Evolutionary conservation across 2,329 filamentous ascomycete species (phyloP), one percentile per base, ranked within the genome.

Genomic region (Monosporascus sp.): DNA sequence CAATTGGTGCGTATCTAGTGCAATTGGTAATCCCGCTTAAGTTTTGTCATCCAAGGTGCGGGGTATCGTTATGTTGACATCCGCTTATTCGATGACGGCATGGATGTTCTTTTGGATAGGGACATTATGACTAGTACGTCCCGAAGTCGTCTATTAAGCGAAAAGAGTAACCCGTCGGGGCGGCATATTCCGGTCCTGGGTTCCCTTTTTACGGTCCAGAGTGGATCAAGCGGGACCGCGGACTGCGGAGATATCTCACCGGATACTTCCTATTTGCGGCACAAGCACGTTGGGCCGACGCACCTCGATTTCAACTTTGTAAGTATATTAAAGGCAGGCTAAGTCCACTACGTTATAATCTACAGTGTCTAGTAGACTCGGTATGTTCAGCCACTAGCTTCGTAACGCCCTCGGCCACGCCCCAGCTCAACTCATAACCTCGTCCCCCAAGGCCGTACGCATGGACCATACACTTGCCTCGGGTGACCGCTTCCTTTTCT

Each of bases 341-440:
- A 3, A 11, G 9, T n/a, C 26, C 5, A 17, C 9, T 46, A n/a
- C 2, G 3, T 50, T 40, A 58, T 5, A 55, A 48, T 35, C 51
- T 56, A 7, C 51, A 43, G 48, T 37, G 15, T 22, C 26, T 22
- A 38, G 41, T 24, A 31, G 40, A n/a, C 41, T 38, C 20, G 37
- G 64, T 37, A 35, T 66, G 58, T 24, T 57, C 54, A 14, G 48
- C 54, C 15, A 79, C 70, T 57, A 80, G 60, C 20, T 63, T 61
- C 3, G 69, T 65, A 9, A 81, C 78, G 49, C 76, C 77, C 47
- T 73, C 73, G 0, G 81, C 82, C 6, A 85, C 74, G 0, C 82
- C 82, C 79, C 81, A 82, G 17, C 80, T 83, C 7, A 85, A 58
- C 66, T 86, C 82, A 59, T 76, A 85, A 0, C 82, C 82, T n/a